These are phyloP conservation scores for Cutaneotrichosporon mucoides DNA, from an alignment of 1,284 basidiomycete genomes.

Conservation along the genomic window DNA sequence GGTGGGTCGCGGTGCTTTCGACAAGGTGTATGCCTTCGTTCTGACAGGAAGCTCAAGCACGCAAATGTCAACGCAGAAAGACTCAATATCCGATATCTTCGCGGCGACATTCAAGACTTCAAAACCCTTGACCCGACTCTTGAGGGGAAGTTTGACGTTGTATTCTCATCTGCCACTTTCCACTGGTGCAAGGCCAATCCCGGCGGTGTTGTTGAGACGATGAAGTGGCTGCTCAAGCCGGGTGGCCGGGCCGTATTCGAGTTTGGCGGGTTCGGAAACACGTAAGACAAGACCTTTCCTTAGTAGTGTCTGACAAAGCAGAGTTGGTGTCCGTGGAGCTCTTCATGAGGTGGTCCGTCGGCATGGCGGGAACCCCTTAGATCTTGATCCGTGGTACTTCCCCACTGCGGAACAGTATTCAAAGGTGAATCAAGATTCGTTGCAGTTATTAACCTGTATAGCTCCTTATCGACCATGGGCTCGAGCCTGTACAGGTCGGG, in stretches of 20 bases:
- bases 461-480: constrained; percentile 59
- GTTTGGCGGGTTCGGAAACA: constrained; percentile 63
- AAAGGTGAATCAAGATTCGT: constrained; percentile 34
- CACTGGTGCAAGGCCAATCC: constrained; percentile 82
- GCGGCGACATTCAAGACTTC: constrained; percentile 36
- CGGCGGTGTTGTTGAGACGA: constrained; percentile 58
- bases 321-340: constrained; percentile 57
- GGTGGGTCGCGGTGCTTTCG: constrained; percentile 51
- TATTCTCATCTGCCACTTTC: constrained; percentile 71
- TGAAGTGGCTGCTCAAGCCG: constrained; percentile 59
- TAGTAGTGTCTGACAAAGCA: background rate
- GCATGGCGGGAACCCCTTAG: constrained; percentile 59
- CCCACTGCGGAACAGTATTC: constrained; percentile 65
- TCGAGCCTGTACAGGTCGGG: constrained; percentile 57
- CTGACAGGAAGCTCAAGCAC: constrained; percentile 55
- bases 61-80: constrained; percentile 56
- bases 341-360: constrained; percentile 57
- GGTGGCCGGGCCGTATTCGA: constrained; percentile 69
- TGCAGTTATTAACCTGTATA: constrained; percentile 26
- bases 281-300: constrained; percentile 18
- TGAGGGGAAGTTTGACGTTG: constrained; percentile 49
- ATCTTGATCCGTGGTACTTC: constrained; percentile 76
- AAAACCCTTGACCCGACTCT: constrained; percentile 19
- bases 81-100: constrained; percentile 45
- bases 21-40: too few relatives aligned